phyloP scores from a whole-genome alignment of 2,329 filamentous ascomycete genomes.

The Pseudocercospora vitis region DNA sequence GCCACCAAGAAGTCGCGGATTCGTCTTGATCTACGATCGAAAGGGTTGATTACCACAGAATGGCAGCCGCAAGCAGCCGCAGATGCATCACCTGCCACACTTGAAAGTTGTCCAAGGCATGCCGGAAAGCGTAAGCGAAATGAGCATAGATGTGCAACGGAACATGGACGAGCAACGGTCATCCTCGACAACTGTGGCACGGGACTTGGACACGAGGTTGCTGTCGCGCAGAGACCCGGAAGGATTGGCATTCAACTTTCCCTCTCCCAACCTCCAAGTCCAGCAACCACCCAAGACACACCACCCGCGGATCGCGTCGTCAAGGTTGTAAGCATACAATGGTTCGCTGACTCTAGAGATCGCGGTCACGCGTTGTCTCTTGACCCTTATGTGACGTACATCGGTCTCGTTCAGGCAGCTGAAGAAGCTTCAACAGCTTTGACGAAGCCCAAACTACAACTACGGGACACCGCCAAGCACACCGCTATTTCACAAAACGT shows the following conservation, averaged over 20 bases:
- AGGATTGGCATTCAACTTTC: no score
- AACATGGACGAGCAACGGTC: no score
- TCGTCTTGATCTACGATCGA: slow-evolving; percentile 71
- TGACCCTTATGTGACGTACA: slow-evolving; percentile 53
- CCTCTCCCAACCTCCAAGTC: no score
- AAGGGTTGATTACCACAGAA: slow-evolving; percentile 57
- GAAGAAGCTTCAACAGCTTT: slow-evolving; percentile 17
- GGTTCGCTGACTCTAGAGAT: slow-evolving; percentile 53
- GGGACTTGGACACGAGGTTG: no score
- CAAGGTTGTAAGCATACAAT: slow-evolving; percentile 55
- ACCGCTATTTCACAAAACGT: slow-evolving; percentile 14
- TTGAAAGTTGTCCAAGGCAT: neutral
- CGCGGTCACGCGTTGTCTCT: slow-evolving; percentile 47
- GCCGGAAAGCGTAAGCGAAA: slow-evolving; percentile 17
- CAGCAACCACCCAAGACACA: neutral
- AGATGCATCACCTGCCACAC: neutral
- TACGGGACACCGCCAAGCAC: slow-evolving; percentile 9
- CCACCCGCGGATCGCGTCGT: slow-evolving; percentile 38
- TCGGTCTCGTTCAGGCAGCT: slow-evolving; percentile 46
- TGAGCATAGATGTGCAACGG: neutral
- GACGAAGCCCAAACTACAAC: slow-evolving; percentile 16
- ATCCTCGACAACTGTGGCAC: no score
- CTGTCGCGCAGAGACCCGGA: no score
- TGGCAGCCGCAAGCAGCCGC: neutral
- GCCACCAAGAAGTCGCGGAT: slow-evolving; percentile 69